These are phyloP conservation scores for Yarrowia divulgata DNA, from an alignment of 805 yeast genomes.

Conservation along the genomic window DNA sequence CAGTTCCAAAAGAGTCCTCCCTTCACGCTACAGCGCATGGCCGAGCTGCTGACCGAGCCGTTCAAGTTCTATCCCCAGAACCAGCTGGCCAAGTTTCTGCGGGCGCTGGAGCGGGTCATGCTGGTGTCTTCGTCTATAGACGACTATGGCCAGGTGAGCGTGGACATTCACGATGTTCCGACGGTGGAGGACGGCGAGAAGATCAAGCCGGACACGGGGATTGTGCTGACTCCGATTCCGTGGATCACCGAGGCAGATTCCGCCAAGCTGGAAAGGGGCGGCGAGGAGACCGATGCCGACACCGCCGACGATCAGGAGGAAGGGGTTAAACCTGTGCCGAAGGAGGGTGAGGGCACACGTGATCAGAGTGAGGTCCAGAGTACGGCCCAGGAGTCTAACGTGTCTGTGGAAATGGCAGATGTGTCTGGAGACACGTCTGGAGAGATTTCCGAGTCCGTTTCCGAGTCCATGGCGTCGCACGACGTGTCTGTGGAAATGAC, in stretches of 20 bases:
- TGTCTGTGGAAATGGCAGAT: slow-evolving; percentile 25
- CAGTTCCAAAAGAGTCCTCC: slow-evolving; percentile 50
- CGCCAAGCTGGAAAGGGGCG: background rate
- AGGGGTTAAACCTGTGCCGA: background rate
- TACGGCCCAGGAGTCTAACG: background rate
- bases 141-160: slow-evolving; percentile 42
- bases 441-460: too few relatives aligned
- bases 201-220: slow-evolving; percentile 31
- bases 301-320: background rate
- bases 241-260: slow-evolving; percentile 24
- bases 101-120: slow-evolving; percentile 46
- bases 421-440: background rate
- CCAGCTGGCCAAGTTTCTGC: slow-evolving; percentile 46
- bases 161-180: slow-evolving; percentile 15
- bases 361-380: background rate
- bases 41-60: slow-evolving; percentile 50
- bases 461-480: background rate
- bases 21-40: slow-evolving; percentile 52
- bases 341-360: background rate
- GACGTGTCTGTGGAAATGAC: slow-evolving; percentile 38
- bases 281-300: background rate
- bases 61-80: slow-evolving; percentile 43
- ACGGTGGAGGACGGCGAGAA: slow-evolving; percentile 28
- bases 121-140: slow-evolving; percentile 43
- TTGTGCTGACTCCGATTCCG: slow-evolving; percentile 34